phyloP scores from a whole-genome alignment of 768 basidiomycete genomes.

The Suillus decipiens region DNA sequence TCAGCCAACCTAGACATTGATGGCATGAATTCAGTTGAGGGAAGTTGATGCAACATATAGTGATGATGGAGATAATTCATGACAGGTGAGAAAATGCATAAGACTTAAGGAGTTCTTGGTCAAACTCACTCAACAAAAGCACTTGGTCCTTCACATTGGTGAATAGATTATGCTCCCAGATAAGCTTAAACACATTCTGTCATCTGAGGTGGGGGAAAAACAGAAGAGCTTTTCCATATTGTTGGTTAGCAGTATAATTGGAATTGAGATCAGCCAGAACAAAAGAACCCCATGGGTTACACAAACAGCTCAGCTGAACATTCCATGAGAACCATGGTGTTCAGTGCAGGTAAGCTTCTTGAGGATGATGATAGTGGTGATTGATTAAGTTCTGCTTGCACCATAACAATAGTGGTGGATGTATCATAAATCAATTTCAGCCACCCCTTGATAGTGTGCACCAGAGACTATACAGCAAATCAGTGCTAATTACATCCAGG shows the following conservation, averaged over 20 bases:
- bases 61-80: too few species aligned
- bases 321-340: constrained; percentile 79
- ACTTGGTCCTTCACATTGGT: constrained; percentile 95
- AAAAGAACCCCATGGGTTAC: not conserved
- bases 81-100: too few species aligned
- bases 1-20: too few species aligned
- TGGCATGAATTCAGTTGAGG: too few species aligned
- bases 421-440: constrained; percentile 90
- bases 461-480: constrained; percentile 53
- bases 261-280: constrained; percentile 2
- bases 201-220: constrained; percentile 85
- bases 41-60: too few species aligned
- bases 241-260: constrained; percentile 84
- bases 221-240: constrained; percentile 92
- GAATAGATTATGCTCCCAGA: constrained; percentile 91
- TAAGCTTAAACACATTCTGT: constrained; percentile 92
- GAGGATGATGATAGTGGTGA: constrained; percentile 50
- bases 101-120: constrained; percentile 80
- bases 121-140: constrained; percentile 90
- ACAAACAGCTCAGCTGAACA: constrained; percentile 87
- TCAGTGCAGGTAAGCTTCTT: constrained; percentile 42
- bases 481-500: constrained; percentile 2
- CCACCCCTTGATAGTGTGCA: constrained; percentile 84
- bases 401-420: constrained; percentile 82
- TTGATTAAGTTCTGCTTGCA: constrained; percentile 79